A percentile compares a stretch with the other conserved stretches of the same genome.
phyloP scores from a whole-genome alignment of 306 rosid genomes.

The Rosa lucieae region DNA sequence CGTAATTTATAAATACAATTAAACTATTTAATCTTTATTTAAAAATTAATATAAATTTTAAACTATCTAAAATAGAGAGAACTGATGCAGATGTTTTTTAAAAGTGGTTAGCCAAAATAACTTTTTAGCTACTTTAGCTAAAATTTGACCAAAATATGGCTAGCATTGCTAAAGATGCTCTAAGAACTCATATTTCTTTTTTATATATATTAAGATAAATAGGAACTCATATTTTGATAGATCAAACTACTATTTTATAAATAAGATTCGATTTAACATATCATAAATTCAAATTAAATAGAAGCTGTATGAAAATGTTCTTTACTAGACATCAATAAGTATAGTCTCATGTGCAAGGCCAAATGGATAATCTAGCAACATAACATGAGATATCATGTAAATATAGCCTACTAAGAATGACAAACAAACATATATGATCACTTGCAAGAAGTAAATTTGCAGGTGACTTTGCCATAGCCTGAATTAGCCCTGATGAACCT shows the following conservation, averaged over 20 bases:
- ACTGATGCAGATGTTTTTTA: no score
- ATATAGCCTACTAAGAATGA: neutral
- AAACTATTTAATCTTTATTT: no score
- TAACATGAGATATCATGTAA: neutral
- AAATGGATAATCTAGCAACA: neutral
- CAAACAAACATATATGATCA: neutral
- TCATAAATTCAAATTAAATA: neutral
- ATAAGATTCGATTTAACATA: neutral
- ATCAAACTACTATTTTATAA: neutral
- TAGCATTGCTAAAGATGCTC: no score
- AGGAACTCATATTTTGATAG: neutral
- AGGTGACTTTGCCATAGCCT: constrained; percentile 57
- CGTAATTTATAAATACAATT: no score
- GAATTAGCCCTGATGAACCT: constrained; percentile 74
- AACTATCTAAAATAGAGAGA: no score
- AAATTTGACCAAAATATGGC: no score
- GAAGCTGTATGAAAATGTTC: neutral
- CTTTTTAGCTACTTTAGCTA: no score
- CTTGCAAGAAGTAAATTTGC: constrained; percentile 76
- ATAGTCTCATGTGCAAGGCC: neutral
- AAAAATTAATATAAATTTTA: no score
- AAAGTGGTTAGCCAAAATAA: no score
- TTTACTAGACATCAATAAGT: neutral
- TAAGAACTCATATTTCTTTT: no score
- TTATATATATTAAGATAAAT: no score